Conservation (phyloP, 1,284 basidiomycete genomes). For the Sanghuangporus weigelae region DNA sequence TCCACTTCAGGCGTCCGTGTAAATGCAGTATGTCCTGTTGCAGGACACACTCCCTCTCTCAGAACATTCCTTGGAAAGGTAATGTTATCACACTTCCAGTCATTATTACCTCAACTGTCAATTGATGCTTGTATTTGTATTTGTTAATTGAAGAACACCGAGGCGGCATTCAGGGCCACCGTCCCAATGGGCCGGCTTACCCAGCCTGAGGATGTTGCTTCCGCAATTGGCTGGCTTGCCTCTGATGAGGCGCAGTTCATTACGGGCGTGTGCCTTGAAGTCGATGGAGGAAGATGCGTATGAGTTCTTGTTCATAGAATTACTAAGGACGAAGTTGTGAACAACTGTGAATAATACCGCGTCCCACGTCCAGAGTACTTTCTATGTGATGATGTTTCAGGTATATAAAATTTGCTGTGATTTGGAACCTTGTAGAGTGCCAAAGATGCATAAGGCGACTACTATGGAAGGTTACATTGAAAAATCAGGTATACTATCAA, state of each 20-base stretch:
- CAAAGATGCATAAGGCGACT: background rate
- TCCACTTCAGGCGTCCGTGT: conserved; percentile 9
- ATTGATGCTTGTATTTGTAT: background rate
- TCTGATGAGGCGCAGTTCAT: conserved; percentile 84
- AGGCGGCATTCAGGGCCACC: conserved; percentile 10
- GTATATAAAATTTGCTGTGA: no score
- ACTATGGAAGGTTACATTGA: background rate
- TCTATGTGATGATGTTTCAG: no score
- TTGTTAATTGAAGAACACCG: background rate
- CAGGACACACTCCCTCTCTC: conserved; percentile 13
- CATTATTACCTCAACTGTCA: background rate
- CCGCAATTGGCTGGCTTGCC: conserved; percentile 76
- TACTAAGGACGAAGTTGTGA: background rate
- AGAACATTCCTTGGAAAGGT: conserved; percentile 14
- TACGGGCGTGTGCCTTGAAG: conserved; percentile 78
- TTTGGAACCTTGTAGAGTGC: background rate
- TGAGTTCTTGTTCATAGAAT: background rate
- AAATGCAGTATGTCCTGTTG: conserved; percentile 15
- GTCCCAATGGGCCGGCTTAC: conserved; percentile 14
- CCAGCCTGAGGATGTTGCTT: conserved; percentile 16
- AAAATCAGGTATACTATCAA: background rate
- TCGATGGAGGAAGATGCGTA: conserved; percentile 64
- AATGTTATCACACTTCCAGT: background rate
- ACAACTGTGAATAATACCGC: background rate
- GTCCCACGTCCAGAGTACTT: background rate